A percentile compares a stretch with the other conserved stretches of the same genome.
These are phyloP conservation scores for Xylaria bambusicola DNA, from an alignment of 495 filamentous ascomycete genomes.

Conservation along the genomic window DNA sequence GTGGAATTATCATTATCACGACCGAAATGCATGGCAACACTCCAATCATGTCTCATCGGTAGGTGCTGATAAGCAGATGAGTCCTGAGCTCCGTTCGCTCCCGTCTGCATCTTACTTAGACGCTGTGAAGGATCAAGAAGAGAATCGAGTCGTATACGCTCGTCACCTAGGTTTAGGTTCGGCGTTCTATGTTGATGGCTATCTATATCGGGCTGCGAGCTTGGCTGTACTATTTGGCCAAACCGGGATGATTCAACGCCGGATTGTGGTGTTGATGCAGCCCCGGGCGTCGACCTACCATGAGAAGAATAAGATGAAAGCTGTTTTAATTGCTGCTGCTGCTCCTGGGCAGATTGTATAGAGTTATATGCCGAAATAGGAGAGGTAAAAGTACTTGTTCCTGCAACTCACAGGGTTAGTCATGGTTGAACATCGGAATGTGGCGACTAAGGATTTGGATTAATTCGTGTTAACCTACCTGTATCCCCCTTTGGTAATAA, in stretches of 20 bases:
- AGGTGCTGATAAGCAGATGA: constrained; percentile 37
- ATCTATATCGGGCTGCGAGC: neutral
- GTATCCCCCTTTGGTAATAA: constrained; percentile 34
- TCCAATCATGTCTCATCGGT: constrained; percentile 50
- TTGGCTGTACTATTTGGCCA: constrained; percentile 25
- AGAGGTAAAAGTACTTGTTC: constrained; percentile 24
- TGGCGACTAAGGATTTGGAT: neutral
- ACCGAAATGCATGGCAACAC: constrained; percentile 28
- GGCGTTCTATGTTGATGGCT: constrained; percentile 30
- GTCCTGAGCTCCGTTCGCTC: constrained; percentile 42
- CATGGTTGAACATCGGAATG: neutral
- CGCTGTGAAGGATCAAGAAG: constrained; percentile 55
- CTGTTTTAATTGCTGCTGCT: constrained; percentile 18
- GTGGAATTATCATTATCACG: neutral
- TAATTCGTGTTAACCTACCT: constrained; percentile 27
- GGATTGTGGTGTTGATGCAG: constrained; percentile 40
- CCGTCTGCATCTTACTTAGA: constrained; percentile 37
- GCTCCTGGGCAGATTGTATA: constrained; percentile 2
- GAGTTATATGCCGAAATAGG: constrained; percentile 22
- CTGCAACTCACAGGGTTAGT: constrained; percentile 20
- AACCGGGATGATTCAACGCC: constrained; percentile 32
- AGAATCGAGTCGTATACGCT: constrained; percentile 69
- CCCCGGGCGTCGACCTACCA: constrained; percentile 38
- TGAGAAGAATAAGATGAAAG: constrained; percentile 28
- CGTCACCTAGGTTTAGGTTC: constrained; percentile 58